Percentiles rank a stretch among this genome's conserved stretches.
phyloP scores from a whole-genome alignment of 2,329 filamentous ascomycete species.

The Penicillium sp. region DNA sequence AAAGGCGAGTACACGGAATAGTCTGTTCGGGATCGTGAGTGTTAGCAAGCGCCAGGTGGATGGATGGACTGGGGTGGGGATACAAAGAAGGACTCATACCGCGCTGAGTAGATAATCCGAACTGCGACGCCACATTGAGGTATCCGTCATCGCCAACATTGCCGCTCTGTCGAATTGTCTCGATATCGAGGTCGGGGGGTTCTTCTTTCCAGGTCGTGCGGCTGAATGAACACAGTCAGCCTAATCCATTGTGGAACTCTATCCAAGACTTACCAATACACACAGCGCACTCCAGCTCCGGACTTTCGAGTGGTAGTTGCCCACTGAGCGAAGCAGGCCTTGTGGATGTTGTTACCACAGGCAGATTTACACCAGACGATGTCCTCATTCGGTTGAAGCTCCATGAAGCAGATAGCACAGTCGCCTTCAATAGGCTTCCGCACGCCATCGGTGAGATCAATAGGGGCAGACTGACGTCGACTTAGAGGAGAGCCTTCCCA shows the following conservation, averaged over 20 bases:
- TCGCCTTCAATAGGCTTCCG: conserved; percentile 62
- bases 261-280: conserved; percentile 44
- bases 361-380: conserved; percentile 60
- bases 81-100: conserved; percentile 32
- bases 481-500: conserved; percentile 55
- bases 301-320: conserved; percentile 33
- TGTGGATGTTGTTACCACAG: conserved; percentile 66
- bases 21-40: background rate
- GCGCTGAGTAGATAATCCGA: conserved; percentile 42
- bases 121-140: conserved; percentile 44
- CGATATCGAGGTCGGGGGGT: conserved; percentile 25
- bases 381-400: conserved; percentile 49
- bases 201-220: conserved; percentile 44
- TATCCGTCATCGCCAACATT: conserved; percentile 42
- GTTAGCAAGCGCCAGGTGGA: background rate
- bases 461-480: conserved; percentile 38
- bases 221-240: conserved; percentile 23
- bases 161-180: conserved; percentile 31
- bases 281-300: conserved; percentile 41
- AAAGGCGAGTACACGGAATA: conserved; percentile 16
- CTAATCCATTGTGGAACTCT: background rate
- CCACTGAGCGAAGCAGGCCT: conserved; percentile 59
- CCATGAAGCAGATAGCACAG: conserved; percentile 64
- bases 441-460: conserved; percentile 44
- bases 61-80: background rate